Conservation (phyloP, 192 early-diverging fungal genomes). For the Podila horticola region DNA sequence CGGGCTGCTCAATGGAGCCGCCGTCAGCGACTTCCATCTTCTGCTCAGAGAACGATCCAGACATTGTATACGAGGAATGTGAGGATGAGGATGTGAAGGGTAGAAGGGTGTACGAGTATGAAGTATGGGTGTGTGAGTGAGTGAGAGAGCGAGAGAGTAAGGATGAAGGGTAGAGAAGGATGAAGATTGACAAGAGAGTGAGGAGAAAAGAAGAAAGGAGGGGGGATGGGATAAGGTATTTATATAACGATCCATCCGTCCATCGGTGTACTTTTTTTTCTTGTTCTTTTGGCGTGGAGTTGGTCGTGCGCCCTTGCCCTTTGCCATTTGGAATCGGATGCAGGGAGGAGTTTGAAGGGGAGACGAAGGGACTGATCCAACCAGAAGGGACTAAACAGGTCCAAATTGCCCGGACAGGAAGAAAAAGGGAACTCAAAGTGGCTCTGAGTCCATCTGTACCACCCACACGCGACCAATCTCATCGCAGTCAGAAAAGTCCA, state of each 20-base stretch:
- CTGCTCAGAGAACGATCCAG: slow-evolving; percentile 2
- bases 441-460: no score
- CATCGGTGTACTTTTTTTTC: neutral
- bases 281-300: no score
- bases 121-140: neutral
- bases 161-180: slow-evolving; percentile 4
- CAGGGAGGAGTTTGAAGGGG: neutral
- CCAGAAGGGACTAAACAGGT: no score
- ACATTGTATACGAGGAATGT: slow-evolving; percentile 17
- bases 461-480: no score
- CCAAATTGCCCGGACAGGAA: no score
- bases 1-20: slow-evolving; percentile 5
- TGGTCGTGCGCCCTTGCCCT: no score
- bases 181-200: slow-evolving; percentile 10
- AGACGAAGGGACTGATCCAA: no score
- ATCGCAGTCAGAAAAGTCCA: no score
- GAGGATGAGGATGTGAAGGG: neutral
- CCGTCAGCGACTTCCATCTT: slow-evolving; percentile 16
- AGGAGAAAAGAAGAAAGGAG: neutral
- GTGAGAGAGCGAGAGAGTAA: neutral
- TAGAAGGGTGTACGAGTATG: neutral
- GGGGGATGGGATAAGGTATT: slow-evolving; percentile 13
- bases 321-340: neutral
- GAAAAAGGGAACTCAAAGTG: no score
- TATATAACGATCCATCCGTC: neutral